Percentiles rank a stretch among this genome's conserved stretches.
phyloP scores from a whole-genome alignment of 2,329 filamentous ascomycete species.

The Calonectria pauciramosa region DNA sequence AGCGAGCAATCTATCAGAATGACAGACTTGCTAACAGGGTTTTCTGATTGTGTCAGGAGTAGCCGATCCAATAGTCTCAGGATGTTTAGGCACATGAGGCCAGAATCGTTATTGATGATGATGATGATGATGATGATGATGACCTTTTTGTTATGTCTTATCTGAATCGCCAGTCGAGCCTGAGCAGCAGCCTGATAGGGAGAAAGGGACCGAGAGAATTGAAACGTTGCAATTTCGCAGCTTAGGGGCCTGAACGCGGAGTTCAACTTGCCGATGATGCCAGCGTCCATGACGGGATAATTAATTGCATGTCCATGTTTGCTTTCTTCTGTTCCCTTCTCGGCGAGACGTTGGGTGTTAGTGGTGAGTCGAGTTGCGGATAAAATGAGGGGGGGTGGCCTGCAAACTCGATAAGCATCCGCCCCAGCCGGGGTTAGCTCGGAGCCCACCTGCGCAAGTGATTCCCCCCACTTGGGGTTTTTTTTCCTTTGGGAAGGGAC shows the following conservation, averaged over 20 bases:
- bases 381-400: not conserved
- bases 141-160: conserved; percentile 12
- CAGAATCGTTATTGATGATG: not conserved
- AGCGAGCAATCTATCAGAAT: not conserved
- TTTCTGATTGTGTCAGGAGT: not conserved
- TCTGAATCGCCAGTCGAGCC: conserved; percentile 16
- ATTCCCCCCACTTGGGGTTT: conserved; percentile 31
- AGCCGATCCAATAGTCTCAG: conserved; percentile 9
- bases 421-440: conserved; percentile 30
- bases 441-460: conserved; percentile 20
- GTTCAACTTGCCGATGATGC: not conserved
- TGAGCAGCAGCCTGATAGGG: conserved; percentile 17
- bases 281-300: not conserved
- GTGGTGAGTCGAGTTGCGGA: not conserved
- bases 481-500: not conserved
- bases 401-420: conserved; percentile 39
- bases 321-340: not conserved
- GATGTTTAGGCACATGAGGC: not conserved
- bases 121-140: not conserved
- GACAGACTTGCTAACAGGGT: not conserved
- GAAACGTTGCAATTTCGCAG: conserved; percentile 26
- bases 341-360: conserved; percentile 1
- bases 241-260: not conserved
- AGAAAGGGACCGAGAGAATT: conserved; percentile 14
- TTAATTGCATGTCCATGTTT: not conserved